Conservation (phyloP, 371 early-diverging fungal species). For the Mucor piriformis region DNA sequence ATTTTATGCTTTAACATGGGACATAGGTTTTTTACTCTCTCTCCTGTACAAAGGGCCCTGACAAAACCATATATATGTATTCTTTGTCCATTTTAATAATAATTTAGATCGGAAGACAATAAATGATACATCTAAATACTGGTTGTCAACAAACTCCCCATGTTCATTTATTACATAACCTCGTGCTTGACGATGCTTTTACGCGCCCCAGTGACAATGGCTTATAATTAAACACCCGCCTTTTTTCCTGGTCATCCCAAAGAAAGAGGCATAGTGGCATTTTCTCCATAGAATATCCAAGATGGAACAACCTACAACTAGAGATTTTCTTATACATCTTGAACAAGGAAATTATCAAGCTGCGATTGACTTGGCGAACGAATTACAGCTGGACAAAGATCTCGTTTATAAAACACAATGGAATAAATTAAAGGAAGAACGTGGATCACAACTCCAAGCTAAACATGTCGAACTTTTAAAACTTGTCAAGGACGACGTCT, state of each 20-base stretch:
- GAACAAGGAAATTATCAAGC: constrained; percentile 60
- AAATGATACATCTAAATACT: too few relatives aligned
- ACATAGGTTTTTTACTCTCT: too few relatives aligned
- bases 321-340: constrained; percentile 43
- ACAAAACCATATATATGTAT: too few relatives aligned
- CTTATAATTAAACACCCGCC: too few relatives aligned
- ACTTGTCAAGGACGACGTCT: constrained; percentile 62
- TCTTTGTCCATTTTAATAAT: too few relatives aligned
- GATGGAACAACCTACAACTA: constrained; percentile 41
- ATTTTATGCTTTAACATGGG: too few relatives aligned
- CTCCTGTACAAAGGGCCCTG: too few relatives aligned
- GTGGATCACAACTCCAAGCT: constrained; percentile 18
- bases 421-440: constrained; percentile 28
- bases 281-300: not conserved
- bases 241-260: not conserved
- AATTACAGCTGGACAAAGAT: constrained; percentile 61
- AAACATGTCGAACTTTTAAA: constrained; percentile 54
- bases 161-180: too few relatives aligned
- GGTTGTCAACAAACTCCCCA: too few relatives aligned
- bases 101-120: too few relatives aligned
- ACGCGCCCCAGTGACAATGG: too few relatives aligned
- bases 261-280: not conserved
- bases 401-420: constrained; percentile 69
- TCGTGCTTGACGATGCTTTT: too few relatives aligned
- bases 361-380: constrained; percentile 65